Base-by-base conservation (phyloP, 495 filamentous ascomycete species). In the Annulohypoxylon nitens region DNA sequence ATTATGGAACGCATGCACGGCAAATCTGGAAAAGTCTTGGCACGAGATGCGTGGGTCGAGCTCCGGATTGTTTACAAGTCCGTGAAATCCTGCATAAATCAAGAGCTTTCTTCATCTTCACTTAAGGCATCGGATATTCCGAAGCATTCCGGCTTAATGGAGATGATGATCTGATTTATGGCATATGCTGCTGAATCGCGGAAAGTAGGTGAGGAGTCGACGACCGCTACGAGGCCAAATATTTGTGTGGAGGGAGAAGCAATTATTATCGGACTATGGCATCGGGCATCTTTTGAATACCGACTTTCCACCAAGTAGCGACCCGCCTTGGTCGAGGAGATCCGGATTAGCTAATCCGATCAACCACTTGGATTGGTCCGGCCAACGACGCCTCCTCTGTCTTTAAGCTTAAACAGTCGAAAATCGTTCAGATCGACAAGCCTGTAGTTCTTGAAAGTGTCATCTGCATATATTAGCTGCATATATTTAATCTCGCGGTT, bases 341-440 rank as follows among this genome's bases (percentile, higher is more conserved):
- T 11, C 48, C 48, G 48, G 20, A 25, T 51, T 25, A 51, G 23
- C 18, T 51, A 26, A 26, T 26, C 48, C 23, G 12, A 51, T 51
- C 48, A 51, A 26, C 48, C 20, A 51, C 20, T 51, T 26, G 11
- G 9, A 51, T 51, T 51, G 20, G 48, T 25, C 12, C 23, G 26
- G 18, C 48, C 48, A 26, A 14, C 48, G 23, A 51, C 48, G 18
- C 48, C 18, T 30, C 30, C 30, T 30, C 3, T 30, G 30, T 6
- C 30, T 51, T 51, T 51, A 51, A 51, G 48, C 48, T 51, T 51
- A 23, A 51, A 25, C 18, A n/a, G 18, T 51, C 6, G 18, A 51
- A 51, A 51, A 51, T 51, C 23, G 7, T 51, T 26, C 18, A 51
- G 23, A 51, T 51, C 48, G 10, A 2, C 20, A 51, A 51, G 48